Conservation (phyloP, 768 basidiomycete species). For the Russula griseocarnosa region DNA sequence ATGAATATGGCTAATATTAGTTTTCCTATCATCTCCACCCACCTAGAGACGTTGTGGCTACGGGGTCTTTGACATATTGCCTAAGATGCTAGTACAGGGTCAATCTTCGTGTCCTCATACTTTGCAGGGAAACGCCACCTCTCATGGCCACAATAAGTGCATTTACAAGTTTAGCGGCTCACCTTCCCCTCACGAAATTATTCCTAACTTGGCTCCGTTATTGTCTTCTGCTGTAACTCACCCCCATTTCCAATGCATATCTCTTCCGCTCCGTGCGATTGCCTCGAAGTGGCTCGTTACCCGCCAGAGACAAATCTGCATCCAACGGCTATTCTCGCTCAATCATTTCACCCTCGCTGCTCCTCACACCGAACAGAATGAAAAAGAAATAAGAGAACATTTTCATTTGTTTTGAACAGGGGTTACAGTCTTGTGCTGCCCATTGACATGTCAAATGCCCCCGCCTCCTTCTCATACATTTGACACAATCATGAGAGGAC, state of each 20-base stretch:
- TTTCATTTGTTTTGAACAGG: not conserved
- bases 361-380: not conserved
- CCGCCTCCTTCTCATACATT: not conserved
- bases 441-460: not conserved
- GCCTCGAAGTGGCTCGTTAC: not conserved
- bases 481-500: not conserved
- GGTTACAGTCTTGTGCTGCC: not conserved
- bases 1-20: not conserved
- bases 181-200: not conserved
- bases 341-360: not conserved
- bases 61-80: not conserved
- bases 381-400: not conserved
- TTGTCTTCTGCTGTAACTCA: not conserved
- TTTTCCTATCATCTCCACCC: not conserved
- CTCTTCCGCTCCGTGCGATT: not conserved
- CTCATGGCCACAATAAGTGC: not conserved
- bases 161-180: not conserved
- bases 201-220: not conserved
- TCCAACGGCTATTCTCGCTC: conserved; percentile 16
- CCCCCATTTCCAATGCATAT: not conserved
- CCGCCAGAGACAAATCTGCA: not conserved
- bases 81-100: not conserved
- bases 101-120: not conserved
- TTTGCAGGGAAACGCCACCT: conserved; percentile 5
- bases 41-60: not conserved